phyloP scores from a whole-genome alignment of 345 rosid species.

The Eucalyptus pauciflora region DNA sequence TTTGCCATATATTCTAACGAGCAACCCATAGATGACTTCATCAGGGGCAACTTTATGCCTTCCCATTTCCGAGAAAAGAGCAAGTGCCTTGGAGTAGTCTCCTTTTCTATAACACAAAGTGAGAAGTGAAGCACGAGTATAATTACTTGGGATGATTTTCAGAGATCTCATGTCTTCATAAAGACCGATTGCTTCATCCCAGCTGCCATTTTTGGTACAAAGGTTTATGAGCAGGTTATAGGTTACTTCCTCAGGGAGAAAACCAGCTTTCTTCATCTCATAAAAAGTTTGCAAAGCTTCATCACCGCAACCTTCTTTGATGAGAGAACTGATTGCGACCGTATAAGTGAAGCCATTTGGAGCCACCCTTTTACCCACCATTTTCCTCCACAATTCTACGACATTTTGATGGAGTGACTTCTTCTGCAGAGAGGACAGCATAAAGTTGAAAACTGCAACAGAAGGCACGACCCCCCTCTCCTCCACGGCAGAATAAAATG shows the following conservation, averaged over 20 bases:
- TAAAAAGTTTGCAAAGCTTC: constrained; percentile 53
- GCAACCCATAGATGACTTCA: constrained; percentile 86
- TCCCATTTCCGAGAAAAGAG: constrained; percentile 84
- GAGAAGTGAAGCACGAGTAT: constrained; percentile 90
- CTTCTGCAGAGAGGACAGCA: constrained; percentile 92
- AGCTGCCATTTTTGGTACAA: constrained; percentile 35
- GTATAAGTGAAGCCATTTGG: constrained; percentile 67
- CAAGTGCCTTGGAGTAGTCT: constrained; percentile 72
- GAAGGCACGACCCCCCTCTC: constrained; percentile 49
- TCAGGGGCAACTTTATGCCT: constrained; percentile 46
- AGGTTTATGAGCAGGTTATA: constrained; percentile 61
- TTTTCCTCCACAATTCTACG: constrained; percentile 59
- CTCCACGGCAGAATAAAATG: constrained; percentile 62
- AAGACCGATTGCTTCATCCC: constrained; percentile 44
- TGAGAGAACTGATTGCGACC: constrained; percentile 56
- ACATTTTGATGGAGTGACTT: constrained; percentile 60
- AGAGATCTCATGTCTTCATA: constrained; percentile 67
- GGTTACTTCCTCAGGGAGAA: constrained; percentile 72
- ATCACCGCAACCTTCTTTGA: constrained; percentile 40
- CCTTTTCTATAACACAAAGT: constrained; percentile 61
- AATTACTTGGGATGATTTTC: constrained; percentile 69
- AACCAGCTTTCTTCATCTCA: constrained; percentile 60
- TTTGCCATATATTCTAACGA: constrained; percentile 83
- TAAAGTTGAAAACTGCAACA: constrained; percentile 74
- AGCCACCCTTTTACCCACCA: constrained; percentile 42